Evolutionary conservation across 305 asterid species (phyloP).

Genomic region (Fraxinus floribunda): DNA sequence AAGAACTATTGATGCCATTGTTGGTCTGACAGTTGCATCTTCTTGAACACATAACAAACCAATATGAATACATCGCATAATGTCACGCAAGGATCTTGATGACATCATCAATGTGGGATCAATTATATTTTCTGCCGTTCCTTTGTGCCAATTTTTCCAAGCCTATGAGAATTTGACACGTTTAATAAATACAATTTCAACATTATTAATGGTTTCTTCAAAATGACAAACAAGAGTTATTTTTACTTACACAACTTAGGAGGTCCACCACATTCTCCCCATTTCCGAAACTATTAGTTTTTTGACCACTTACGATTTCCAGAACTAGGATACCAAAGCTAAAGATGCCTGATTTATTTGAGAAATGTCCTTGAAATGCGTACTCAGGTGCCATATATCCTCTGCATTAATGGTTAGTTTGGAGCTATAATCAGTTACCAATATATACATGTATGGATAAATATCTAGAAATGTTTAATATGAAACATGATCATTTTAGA

Average conservation of each 20-base stretch:
- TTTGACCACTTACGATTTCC: conserved; percentile 40
- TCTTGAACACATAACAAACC: background rate
- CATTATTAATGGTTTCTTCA: background rate
- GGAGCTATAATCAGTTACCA: background rate
- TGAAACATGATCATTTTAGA: background rate
- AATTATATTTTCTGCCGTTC: background rate
- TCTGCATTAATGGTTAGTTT: conserved; percentile 14
- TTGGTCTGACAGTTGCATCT: background rate
- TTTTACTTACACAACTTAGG: conserved; percentile 34
- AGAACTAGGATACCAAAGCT: conserved; percentile 42
- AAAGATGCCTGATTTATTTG: conserved; percentile 39
- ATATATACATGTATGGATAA: background rate
- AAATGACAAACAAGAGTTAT: background rate
- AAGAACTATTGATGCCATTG: background rate
- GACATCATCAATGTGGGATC: background rate
- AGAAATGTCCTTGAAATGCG: conserved; percentile 35
- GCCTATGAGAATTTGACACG: background rate
- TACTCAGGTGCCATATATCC: conserved; percentile 56
- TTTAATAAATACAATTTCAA: background rate
- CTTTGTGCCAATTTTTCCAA: conserved; percentile 14
- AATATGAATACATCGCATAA: background rate
- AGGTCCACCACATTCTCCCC: conserved; percentile 30
- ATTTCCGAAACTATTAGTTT: background rate
- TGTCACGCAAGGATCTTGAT: background rate
- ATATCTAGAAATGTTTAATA: background rate